These are phyloP conservation scores for Mycena citricolor DNA, from an alignment of 1,284 basidiomycete genomes.

Conservation along the genomic window DNA sequence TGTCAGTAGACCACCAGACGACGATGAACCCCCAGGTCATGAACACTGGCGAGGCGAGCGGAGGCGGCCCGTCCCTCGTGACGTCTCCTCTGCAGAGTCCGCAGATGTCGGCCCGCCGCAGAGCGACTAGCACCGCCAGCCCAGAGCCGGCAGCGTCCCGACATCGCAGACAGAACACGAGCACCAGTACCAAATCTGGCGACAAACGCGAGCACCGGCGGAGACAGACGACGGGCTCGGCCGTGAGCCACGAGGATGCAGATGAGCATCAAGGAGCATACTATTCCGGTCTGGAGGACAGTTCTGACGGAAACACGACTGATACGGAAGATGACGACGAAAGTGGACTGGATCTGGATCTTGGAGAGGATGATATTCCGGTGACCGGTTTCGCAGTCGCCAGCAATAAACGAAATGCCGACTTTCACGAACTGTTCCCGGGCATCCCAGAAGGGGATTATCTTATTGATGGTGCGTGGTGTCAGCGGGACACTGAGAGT, in stretches of 20 bases:
- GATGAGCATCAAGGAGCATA: slow-evolving; percentile 43
- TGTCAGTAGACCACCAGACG: slow-evolving; percentile 45
- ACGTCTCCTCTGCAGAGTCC: slow-evolving; percentile 20
- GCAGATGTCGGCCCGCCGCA: slow-evolving; percentile 7
- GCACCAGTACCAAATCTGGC: slow-evolving; percentile 1
- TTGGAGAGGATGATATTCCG: slow-evolving; percentile 70
- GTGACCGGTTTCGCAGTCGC: slow-evolving; percentile 96
- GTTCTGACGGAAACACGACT: slow-evolving; percentile 19
- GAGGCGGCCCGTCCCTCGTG: slow-evolving; percentile 20
- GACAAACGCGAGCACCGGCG: slow-evolving; percentile 24
- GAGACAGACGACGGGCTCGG: slow-evolving; percentile 20
- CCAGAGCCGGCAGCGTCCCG: neutral
- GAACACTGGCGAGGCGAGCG: slow-evolving; percentile 23
- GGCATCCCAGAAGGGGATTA: slow-evolving; percentile 94
- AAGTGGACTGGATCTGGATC: slow-evolving; percentile 45
- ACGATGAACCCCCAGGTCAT: slow-evolving; percentile 36
- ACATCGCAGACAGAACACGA: slow-evolving; percentile 8
- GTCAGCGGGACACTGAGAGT: slow-evolving; percentile 3
- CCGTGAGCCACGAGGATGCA: slow-evolving; percentile 15
- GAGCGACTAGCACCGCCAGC: slow-evolving; percentile 11
- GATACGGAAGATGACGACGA: slow-evolving; percentile 26
- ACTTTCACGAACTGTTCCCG: slow-evolving; percentile 93
- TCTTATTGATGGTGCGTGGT: slow-evolving; percentile 85
- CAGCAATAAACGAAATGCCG: slow-evolving; percentile 90
- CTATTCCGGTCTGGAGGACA: slow-evolving; percentile 44